phyloP scores from a whole-genome alignment of 495 filamentous ascomycete genomes.

The Daldinia concentrica region DNA sequence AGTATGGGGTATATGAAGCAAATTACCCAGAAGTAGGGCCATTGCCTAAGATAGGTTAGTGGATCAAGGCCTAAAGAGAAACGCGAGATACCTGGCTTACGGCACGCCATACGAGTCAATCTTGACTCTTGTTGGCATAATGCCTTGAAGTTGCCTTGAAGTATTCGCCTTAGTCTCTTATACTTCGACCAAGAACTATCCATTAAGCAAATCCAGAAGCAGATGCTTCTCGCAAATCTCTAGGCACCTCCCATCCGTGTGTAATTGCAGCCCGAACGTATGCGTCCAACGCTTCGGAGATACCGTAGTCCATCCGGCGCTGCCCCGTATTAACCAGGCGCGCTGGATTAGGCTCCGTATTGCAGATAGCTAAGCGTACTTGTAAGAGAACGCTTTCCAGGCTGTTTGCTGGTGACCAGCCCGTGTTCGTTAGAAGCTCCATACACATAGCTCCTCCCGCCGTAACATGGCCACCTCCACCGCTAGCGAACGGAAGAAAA shows the following conservation, averaged over 20 bases:
- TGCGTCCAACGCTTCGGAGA: constrained; percentile 76
- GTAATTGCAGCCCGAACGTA: constrained; percentile 70
- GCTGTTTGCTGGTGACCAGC: constrained; percentile 77
- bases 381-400: constrained; percentile 87
- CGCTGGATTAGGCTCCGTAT: constrained; percentile 74
- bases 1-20: neutral
- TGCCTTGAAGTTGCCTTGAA: neutral
- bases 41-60: neutral
- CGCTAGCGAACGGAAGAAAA: constrained; percentile 72
- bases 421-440: constrained; percentile 85
- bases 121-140: neutral
- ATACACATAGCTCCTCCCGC: constrained; percentile 90
- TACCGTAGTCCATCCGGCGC: constrained; percentile 63
- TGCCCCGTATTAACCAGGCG: constrained; percentile 58
- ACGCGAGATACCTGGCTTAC: neutral
- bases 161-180: neutral
- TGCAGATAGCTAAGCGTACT: constrained; percentile 80
- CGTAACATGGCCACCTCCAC: constrained; percentile 91
- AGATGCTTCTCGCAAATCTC: constrained; percentile 45
- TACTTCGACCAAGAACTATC: neutral
- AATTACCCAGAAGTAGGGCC: neutral
- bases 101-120: neutral
- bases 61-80: neutral
- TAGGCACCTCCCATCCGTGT: constrained; percentile 73
- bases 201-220: neutral